Conservation (phyloP, 2,329 filamentous ascomycete species). For the Pyrenophora tritici-repentis region DNA sequence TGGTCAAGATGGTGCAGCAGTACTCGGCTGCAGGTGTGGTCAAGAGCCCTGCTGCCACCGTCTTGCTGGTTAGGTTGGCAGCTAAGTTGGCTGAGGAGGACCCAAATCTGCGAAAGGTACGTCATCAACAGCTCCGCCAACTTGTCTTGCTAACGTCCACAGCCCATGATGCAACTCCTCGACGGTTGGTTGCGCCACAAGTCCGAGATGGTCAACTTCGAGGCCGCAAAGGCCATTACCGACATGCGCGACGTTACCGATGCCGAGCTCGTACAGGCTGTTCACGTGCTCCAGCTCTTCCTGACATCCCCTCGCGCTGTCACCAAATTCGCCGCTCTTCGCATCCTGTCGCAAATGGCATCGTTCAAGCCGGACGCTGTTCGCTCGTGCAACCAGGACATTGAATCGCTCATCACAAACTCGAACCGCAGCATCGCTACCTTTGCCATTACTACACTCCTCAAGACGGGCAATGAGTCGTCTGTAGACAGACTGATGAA, state of each 20-base stretch:
- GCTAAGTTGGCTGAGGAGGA: constrained; percentile 96
- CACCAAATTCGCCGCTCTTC: constrained; percentile 95
- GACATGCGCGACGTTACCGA: constrained; percentile 93
- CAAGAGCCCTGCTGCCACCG: constrained; percentile 90
- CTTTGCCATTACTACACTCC: constrained; percentile 94
- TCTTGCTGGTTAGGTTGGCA: constrained; percentile 90
- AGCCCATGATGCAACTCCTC: constrained; percentile 93
- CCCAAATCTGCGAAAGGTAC: constrained; percentile 72
- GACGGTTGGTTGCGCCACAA: constrained; percentile 98
- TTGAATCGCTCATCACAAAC: constrained; percentile 95
- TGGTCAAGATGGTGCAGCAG: constrained; percentile 99
- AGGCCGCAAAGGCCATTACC: constrained; percentile 97
- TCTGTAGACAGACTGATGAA: constrained; percentile 98
- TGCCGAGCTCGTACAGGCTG: constrained; percentile 85
- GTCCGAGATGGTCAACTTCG: constrained; percentile 92
- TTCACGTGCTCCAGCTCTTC: constrained; percentile 95
- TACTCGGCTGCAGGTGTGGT: constrained; percentile 89
- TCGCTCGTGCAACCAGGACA: constrained; percentile 93
- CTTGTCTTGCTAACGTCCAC: constrained; percentile 12
- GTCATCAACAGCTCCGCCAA: too few relatives aligned
- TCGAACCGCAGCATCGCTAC: constrained; percentile 96
- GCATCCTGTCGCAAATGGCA: constrained; percentile 94
- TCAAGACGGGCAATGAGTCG: constrained; percentile 97
- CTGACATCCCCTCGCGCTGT: constrained; percentile 92
- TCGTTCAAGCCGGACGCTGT: constrained; percentile 95